phyloP scores from a whole-genome alignment of 2,329 filamentous ascomycete genomes.

The Diaporthe ampelina region DNA sequence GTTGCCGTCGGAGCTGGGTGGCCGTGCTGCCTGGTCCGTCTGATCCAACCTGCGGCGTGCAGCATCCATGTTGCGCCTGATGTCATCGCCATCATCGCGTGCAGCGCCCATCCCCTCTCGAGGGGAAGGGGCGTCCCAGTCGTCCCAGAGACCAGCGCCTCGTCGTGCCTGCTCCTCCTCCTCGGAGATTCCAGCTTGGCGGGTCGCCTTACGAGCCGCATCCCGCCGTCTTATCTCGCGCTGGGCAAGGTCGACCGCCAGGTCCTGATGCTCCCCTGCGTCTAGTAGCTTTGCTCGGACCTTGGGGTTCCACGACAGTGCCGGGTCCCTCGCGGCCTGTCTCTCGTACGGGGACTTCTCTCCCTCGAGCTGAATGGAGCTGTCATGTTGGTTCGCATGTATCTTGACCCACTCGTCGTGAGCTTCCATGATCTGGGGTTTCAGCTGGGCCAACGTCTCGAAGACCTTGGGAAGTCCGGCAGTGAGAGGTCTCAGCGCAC shows the following conservation, averaged over 20 bases:
- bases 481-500: slow-evolving; percentile 68
- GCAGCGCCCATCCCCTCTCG: slow-evolving; percentile 34
- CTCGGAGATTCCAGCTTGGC: slow-evolving; percentile 68
- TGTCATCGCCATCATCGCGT: slow-evolving; percentile 58
- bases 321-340: slow-evolving; percentile 71
- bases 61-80: slow-evolving; percentile 67
- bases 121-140: slow-evolving; percentile 53
- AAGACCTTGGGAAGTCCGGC: slow-evolving; percentile 71
- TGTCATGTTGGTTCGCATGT: slow-evolving; percentile 55
- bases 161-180: slow-evolving; percentile 71
- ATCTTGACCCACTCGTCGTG: slow-evolving; percentile 77
- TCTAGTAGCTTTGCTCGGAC: slow-evolving; percentile 71
- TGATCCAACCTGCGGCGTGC: slow-evolving; percentile 63
- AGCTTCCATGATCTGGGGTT: slow-evolving; percentile 80
- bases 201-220: slow-evolving; percentile 68
- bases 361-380: slow-evolving; percentile 42
- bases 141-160: slow-evolving; percentile 59
- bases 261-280: slow-evolving; percentile 78
- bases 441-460: slow-evolving; percentile 80
- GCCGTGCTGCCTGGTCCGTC: slow-evolving; percentile 46
- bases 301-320: slow-evolving; percentile 60
- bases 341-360: slow-evolving; percentile 56
- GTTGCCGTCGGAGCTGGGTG: slow-evolving; percentile 26
- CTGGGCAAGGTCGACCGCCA: slow-evolving; percentile 83
- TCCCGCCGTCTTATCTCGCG: slow-evolving; percentile 79